Evolutionary conservation across 495 filamentous ascomycete genomes (phyloP).

Genomic region (Penicillium macrosclerotiorum): DNA sequence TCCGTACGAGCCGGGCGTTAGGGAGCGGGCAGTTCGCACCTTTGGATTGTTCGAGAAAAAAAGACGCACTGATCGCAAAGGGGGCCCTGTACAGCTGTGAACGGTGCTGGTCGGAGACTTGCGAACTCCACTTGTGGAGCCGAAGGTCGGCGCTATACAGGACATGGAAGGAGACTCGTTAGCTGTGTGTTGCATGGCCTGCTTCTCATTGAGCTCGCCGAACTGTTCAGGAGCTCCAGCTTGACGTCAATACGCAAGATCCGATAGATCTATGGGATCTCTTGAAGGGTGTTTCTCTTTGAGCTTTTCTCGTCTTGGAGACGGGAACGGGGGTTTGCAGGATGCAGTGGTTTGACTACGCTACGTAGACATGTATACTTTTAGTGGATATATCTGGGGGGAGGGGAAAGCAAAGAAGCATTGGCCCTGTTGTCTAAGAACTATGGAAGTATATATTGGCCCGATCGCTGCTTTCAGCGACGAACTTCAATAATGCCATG

Average conservation of each 20-base stretch:
- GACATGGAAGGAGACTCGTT: slow-evolving; percentile 12
- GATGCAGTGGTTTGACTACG: no score
- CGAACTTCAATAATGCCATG: not conserved
- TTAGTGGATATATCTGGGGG: no score
- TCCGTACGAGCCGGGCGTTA: slow-evolving; percentile 5
- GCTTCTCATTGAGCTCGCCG: no score
- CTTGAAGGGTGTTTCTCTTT: no score
- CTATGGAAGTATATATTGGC: no score
- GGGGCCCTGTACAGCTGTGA: slow-evolving; percentile 1
- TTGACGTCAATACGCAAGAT: no score
- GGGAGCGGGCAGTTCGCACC: slow-evolving; percentile 10
- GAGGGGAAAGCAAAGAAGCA: slow-evolving; percentile 2
- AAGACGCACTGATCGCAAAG: slow-evolving; percentile 24
- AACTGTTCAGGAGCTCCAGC: no score
- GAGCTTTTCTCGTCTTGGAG: no score
- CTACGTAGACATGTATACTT: no score
- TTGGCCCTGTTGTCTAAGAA: slow-evolving; percentile 11
- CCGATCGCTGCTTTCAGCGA: not conserved
- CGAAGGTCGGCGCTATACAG: slow-evolving; percentile 9
- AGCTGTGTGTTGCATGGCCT: no score
- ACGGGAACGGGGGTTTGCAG: no score
- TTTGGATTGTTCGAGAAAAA: slow-evolving; percentile 18
- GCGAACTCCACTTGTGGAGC: slow-evolving; percentile 20
- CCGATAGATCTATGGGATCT: no score
- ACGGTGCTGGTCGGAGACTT: slow-evolving; percentile 9